phyloP scores from a whole-genome alignment of 2,329 filamentous ascomycete species.

The Sarocladium brachiariae region DNA sequence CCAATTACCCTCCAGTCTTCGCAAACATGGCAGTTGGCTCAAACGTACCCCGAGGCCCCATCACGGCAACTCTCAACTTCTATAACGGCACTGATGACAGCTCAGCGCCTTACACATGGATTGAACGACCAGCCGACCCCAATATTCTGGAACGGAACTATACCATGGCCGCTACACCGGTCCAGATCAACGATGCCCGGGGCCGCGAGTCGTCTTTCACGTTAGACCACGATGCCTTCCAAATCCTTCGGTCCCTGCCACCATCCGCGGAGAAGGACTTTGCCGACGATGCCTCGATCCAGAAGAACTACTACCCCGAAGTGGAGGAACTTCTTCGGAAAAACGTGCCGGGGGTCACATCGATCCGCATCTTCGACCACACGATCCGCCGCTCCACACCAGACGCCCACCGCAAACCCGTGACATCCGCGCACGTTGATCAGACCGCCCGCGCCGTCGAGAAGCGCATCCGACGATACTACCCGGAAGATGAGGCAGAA shows the following conservation, averaged over 20 bases:
- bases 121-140: slow-evolving; percentile 50
- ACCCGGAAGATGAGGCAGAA: slow-evolving; percentile 55
- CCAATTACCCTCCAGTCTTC: background rate
- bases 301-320: slow-evolving; percentile 74
- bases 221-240: slow-evolving; percentile 71
- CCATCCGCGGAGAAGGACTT: slow-evolving; percentile 54
- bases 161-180: slow-evolving; percentile 37
- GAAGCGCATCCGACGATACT: slow-evolving; percentile 61
- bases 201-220: slow-evolving; percentile 59
- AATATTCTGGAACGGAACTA: slow-evolving; percentile 63
- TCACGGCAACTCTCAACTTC: slow-evolving; percentile 59
- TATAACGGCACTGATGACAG: slow-evolving; percentile 55
- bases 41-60: slow-evolving; percentile 49
- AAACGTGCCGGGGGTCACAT: slow-evolving; percentile 57
- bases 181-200: slow-evolving; percentile 66
- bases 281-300: slow-evolving; percentile 61
- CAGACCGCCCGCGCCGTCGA: slow-evolving; percentile 63
- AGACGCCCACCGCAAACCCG: slow-evolving; percentile 57
- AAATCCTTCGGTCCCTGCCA: slow-evolving; percentile 51
- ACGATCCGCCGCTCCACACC: slow-evolving; percentile 66
- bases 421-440: slow-evolving; percentile 72
- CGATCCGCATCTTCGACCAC: slow-evolving; percentile 77
- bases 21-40: background rate
- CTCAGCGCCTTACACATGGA: slow-evolving; percentile 56
- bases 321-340: slow-evolving; percentile 65